Base-by-base conservation (phyloP, 495 filamentous ascomycete genomes). In the Penicillium parvum region DNA sequence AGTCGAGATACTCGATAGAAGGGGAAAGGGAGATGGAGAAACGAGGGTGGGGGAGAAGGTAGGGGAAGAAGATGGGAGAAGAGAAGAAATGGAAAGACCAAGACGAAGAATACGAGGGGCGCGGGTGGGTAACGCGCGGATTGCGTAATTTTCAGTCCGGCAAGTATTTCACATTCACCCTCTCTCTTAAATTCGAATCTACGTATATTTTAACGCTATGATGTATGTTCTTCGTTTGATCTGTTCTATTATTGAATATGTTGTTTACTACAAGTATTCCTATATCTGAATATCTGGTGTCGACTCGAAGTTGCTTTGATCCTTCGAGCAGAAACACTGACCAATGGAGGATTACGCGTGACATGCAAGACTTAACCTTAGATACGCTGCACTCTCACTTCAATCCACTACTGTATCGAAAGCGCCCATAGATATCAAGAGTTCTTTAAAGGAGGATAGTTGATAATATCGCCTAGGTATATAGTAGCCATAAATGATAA, bases 31-130 rank as follows among this genome's bases (percentile, higher is more conserved):
- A n/a, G n/a, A n/a, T 22, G 40, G 20, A 40, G 40, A 32, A 19
- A 28, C 22, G 35, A 16, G 42, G 23, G 36, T 18, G 43, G 50
- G 32, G 33, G 40, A 19, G 26, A 36, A 23, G 33, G 41, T 41
- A 26, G 44, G 54, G 36, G 45, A 35, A 37, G 36, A 35, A 42
- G 44, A 42, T 32, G 41, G 34, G 33, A 33, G 37, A 52, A 55
- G 47, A 43, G 32, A 52, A 52, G 48, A 55, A 59, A 50, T 55
- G 44, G 52, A 56, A 56, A 59, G 56, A 59, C 53, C 39, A 52
- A 57, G 56, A 59, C 53, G 46, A n/a, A 45, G 40, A 53, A 40
- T 49, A 58, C 52, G 47, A 33, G 43, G 28, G 28, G 19, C 30
- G 20, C 10, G 23, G 22, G 22, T 32, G 30, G 40, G 41, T 53